phyloP scores from a whole-genome alignment of 106 monocot genomes.

The Hemerocallis citrina region DNA sequence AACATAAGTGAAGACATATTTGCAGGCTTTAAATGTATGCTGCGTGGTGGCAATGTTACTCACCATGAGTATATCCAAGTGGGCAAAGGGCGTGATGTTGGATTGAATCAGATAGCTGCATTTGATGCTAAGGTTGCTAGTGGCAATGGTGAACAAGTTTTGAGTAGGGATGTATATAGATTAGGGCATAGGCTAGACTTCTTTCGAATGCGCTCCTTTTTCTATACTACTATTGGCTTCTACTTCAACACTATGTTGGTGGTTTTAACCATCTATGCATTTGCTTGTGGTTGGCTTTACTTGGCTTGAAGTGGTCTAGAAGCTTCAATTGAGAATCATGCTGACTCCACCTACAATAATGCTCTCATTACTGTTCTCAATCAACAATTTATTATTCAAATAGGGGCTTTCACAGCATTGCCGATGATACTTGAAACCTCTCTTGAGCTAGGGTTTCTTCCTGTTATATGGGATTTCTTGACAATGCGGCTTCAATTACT shows the following conservation, averaged over 20 bases:
- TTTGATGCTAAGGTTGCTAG: slow-evolving; percentile 90
- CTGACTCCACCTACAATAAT: slow-evolving; percentile 32
- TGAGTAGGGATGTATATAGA: slow-evolving; percentile 85
- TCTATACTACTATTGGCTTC: slow-evolving; percentile 72
- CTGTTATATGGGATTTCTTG: slow-evolving; percentile 78
- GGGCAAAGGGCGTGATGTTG: slow-evolving; percentile 64
- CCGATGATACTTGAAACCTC: slow-evolving; percentile 68
- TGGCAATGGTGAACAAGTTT: slow-evolving; percentile 69
- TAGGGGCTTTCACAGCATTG: slow-evolving; percentile 56
- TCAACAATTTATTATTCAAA: slow-evolving; percentile 59
- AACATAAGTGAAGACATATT: slow-evolving; percentile 97
- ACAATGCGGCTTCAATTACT: slow-evolving; percentile 91
- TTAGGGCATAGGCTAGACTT: slow-evolving; percentile 91
- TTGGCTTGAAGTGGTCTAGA: slow-evolving; percentile 55
- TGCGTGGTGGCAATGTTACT: slow-evolving; percentile 85
- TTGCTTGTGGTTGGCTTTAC: slow-evolving; percentile 60
- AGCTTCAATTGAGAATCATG: slow-evolving; percentile 27
- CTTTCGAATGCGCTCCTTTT: slow-evolving; percentile 72
- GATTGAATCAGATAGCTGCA: slow-evolving; percentile 82
- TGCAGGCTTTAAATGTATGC: slow-evolving; percentile 85
- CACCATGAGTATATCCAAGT: slow-evolving; percentile 81
- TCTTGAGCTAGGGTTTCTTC: slow-evolving; percentile 64
- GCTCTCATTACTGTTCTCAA: slow-evolving; percentile 63
- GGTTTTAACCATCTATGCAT: slow-evolving; percentile 48
- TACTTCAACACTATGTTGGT: slow-evolving; percentile 78